Evolutionary conservation across 805 yeast species (phyloP), one percentile per base, ranked within the genome.

Genomic region (Candida namnaoensis): DNA sequence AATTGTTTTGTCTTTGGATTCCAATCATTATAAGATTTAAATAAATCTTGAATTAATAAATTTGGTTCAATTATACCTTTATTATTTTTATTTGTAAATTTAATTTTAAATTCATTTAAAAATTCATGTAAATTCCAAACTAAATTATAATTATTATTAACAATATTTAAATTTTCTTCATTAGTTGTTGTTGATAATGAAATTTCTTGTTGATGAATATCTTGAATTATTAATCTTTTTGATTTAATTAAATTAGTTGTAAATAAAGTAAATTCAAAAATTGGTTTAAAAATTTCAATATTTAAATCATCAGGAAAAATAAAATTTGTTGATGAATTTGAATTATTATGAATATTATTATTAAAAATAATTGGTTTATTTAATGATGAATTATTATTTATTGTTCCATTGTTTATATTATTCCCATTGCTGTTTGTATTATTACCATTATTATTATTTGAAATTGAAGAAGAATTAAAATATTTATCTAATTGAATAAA

Each of bases 91-190:
- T 42, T 30, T 42, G 64, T 64, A 38, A 55, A 54, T 12, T 65
- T 40, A 10, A 43, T 51, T 32, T 60, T 56, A 45, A 61, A 65
- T 8, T 55, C 57, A 7, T 65, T 57, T 13, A 66, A 40, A 23
- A 61, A 61, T 15, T 66, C 71, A 45, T 67, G 71, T 2, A 68
- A 49, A 15, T 63, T 62, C 73, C 73, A 68, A 2, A 68, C 66
- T 36, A 68, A 44, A 41, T 67, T 66, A 42, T 63, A 67, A 40
- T 60, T 65, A 40, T 64, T 64, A 32, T 44, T 37, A 7, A 50
- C 34, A 2, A 57, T 26, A 6, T 13, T 23, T 15, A 59, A 38
- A 23, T 47, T 51, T 34, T 49, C 52, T 12, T 43, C 44, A n/a
- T 44, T 46, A 11, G 54, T 39, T 7, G 53, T 56, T 11, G 51